A percentile compares a stretch with the other conserved stretches of the same genome.
These are phyloP conservation scores for Blakeslea trispora DNA, from an alignment of 371 early-diverging fungal genomes.

Conservation along the genomic window DNA sequence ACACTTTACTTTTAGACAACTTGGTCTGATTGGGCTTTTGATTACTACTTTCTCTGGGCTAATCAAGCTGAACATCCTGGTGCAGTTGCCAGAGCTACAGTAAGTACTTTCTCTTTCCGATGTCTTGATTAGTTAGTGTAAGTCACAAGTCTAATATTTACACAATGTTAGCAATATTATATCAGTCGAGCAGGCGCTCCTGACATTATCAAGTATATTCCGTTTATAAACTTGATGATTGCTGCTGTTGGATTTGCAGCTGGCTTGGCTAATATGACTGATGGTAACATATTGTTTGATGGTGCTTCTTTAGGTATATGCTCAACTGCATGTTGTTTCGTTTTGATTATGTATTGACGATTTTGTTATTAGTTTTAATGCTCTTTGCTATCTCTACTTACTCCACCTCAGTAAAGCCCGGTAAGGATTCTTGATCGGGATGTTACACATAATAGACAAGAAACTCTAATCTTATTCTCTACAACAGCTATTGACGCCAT, in stretches of 20 bases:
- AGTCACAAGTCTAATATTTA: not conserved
- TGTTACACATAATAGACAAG: slow-evolving; percentile 4
- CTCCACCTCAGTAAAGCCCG: slow-evolving; percentile 49
- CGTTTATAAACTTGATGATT: slow-evolving; percentile 46
- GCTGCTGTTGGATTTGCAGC: slow-evolving; percentile 50
- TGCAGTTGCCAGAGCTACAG: slow-evolving; percentile 43
- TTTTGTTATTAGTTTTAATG: slow-evolving; percentile 34
- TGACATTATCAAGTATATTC: slow-evolving; percentile 49
- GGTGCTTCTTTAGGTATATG: slow-evolving; percentile 49
- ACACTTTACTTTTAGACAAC: slow-evolving; percentile 30
- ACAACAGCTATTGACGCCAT: slow-evolving; percentile 26
- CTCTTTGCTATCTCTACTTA: slow-evolving; percentile 49
- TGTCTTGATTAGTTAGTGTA: no score
- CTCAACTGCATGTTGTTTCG: not conserved
- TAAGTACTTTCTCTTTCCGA: slow-evolving; percentile 30
- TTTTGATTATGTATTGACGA: not conserved
- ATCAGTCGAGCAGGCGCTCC: slow-evolving; percentile 41
- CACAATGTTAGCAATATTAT: slow-evolving; percentile 36
- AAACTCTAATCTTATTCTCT: slow-evolving; percentile 1
- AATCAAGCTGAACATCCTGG: slow-evolving; percentile 44
- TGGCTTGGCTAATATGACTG: slow-evolving; percentile 50
- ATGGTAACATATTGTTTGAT: slow-evolving; percentile 49
- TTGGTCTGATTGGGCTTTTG: slow-evolving; percentile 57
- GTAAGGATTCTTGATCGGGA: slow-evolving; percentile 33
- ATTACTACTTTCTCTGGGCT: slow-evolving; percentile 51